Conservation (phyloP, 345 rosid genomes). For the Gossypium arboreum region DNA sequence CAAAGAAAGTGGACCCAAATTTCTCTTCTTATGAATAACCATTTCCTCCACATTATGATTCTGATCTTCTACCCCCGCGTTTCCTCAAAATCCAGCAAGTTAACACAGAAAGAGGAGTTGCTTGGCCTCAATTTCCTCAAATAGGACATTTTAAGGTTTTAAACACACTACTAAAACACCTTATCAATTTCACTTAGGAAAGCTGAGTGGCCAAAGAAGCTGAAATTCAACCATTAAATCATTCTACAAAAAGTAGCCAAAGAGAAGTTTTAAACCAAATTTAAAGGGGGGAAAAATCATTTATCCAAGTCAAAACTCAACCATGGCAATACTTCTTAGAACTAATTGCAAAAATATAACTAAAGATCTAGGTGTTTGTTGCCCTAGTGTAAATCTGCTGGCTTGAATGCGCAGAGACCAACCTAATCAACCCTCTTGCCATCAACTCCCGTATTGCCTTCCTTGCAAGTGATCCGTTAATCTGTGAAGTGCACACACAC, state of each 20-base stretch:
- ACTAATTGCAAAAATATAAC: neutral
- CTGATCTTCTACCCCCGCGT: too few species aligned
- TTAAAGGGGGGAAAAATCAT: neutral
- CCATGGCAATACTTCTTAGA: neutral
- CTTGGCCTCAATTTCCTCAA: neutral
- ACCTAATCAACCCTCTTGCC: conserved; percentile 71
- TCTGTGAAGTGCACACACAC: conserved; percentile 21
- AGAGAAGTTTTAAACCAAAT: neutral
- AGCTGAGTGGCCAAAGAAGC: neutral
- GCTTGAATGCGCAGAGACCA: conserved; percentile 72
- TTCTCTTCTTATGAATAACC: too few species aligned
- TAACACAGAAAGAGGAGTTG: too few species aligned
- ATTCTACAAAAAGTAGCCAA: neutral
- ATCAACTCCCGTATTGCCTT: conserved; percentile 75
- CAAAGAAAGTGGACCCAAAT: too few species aligned
- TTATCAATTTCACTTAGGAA: neutral
- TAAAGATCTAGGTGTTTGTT: conserved; percentile 44
- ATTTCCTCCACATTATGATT: too few species aligned
- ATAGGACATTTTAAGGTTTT: too few species aligned
- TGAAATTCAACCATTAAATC: neutral
- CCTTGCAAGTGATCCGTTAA: conserved; percentile 71
- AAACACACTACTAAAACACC: neutral
- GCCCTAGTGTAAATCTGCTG: conserved; percentile 86
- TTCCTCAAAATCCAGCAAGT: too few species aligned
- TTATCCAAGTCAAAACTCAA: conserved; percentile 6